Conservation (phyloP, 2,329 filamentous ascomycete genomes). For the Trichoderma endophyticum region DNA sequence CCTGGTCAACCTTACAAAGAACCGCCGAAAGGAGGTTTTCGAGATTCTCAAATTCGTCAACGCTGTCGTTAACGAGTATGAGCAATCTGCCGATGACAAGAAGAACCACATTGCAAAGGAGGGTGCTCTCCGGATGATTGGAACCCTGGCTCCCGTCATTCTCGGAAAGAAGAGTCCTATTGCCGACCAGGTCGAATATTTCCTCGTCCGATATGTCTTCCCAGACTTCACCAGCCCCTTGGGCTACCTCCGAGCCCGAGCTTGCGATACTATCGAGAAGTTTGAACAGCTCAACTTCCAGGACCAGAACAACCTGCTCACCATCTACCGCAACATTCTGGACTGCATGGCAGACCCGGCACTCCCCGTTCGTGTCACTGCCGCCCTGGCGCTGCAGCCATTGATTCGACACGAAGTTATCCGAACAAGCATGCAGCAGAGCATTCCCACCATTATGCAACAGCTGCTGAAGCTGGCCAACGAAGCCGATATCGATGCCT, state of each 20-base stretch:
- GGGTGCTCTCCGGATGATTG: constrained; percentile 94
- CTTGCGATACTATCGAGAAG: constrained; percentile 96
- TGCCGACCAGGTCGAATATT: constrained; percentile 95
- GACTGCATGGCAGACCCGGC: constrained; percentile 96
- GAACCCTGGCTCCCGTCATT: constrained; percentile 88
- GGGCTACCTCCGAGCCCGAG: constrained; percentile 88
- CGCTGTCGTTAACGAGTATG: constrained; percentile 89
- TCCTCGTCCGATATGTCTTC: constrained; percentile 97
- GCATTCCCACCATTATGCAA: constrained; percentile 99
- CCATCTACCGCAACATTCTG: constrained; percentile 94
- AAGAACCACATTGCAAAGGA: constrained; percentile 97
- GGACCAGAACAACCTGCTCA: constrained; percentile 89
- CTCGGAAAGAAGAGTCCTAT: constrained; percentile 98
- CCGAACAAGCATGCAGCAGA: constrained; percentile 91
- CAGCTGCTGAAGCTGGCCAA: constrained; percentile 95
- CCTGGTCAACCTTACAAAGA: constrained; percentile 89
- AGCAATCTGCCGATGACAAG: constrained; percentile 75
- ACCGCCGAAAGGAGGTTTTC: constrained; percentile 91
- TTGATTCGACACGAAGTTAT: constrained; percentile 95
- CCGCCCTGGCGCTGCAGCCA: constrained; percentile 88
- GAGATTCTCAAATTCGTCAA: constrained; percentile 95
- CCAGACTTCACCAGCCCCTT: constrained; percentile 92
- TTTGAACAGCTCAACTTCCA: constrained; percentile 97
- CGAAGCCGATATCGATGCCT: constrained; percentile 93
- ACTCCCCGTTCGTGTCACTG: constrained; percentile 89